Conservation (phyloP, 768 basidiomycete genomes). For the Leccinum subgranulosum region DNA sequence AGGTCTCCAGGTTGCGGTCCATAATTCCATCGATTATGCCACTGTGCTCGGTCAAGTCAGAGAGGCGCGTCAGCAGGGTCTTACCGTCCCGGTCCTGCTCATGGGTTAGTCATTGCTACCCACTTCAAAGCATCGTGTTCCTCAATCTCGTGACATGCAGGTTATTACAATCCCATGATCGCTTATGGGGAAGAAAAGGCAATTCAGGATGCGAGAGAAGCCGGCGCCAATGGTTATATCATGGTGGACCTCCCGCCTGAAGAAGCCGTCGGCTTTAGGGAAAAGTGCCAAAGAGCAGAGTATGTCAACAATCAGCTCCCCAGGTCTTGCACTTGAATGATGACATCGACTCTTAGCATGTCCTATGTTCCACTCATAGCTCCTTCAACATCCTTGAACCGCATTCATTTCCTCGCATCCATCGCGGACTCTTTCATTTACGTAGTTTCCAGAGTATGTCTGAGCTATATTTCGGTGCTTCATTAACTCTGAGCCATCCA, state of each 20-base stretch:
- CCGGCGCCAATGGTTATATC: slow-evolving; percentile 96
- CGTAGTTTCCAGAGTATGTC: slow-evolving; percentile 86
- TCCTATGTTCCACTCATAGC: slow-evolving; percentile 96
- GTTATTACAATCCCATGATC: slow-evolving; percentile 95
- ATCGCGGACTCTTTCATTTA: slow-evolving; percentile 99
- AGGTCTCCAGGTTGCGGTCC: slow-evolving; percentile 69
- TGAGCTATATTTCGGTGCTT: background rate
- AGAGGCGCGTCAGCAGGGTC: slow-evolving; percentile 77
- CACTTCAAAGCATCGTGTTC: background rate
- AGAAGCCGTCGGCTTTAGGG: slow-evolving; percentile 87
- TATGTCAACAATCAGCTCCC: slow-evolving; percentile 38
- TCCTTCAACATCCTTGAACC: slow-evolving; percentile 83
- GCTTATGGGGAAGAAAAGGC: slow-evolving; percentile 95
- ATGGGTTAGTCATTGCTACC: slow-evolving; percentile 20
- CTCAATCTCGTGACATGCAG: slow-evolving; percentile 37
- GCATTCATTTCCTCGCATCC: slow-evolving; percentile 86
- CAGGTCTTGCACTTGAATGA: background rate
- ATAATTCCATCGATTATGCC: slow-evolving; percentile 74
- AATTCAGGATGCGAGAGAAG: slow-evolving; percentile 82
- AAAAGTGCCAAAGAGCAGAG: slow-evolving; percentile 80
- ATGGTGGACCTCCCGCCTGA: slow-evolving; percentile 98
- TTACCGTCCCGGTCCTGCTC: slow-evolving; percentile 75
- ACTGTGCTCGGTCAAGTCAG: slow-evolving; percentile 71
- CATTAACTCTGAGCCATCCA: slow-evolving; percentile 12
- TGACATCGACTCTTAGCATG: slow-evolving; percentile 48